These are phyloP conservation scores for Thalia dealbata DNA, from an alignment of 176 grass and related monocot species.

Conservation along the genomic window DNA sequence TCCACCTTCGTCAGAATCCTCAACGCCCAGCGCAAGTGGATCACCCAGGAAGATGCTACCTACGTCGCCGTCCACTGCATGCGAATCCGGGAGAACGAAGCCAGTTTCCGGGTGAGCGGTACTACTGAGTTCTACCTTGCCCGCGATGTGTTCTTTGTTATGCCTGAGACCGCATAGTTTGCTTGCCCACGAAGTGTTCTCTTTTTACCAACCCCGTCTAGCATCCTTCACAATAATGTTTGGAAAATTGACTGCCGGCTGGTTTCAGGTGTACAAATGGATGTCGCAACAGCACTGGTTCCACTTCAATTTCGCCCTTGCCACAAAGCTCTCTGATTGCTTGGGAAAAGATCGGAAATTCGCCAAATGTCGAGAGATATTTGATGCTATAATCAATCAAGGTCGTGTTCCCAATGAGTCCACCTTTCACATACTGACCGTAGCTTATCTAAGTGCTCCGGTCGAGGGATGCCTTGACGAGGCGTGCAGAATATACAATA, in stretches of 20 bases:
- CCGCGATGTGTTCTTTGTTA: slow-evolving; percentile 24
- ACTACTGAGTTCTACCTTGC: background rate
- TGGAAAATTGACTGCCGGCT: slow-evolving; percentile 6
- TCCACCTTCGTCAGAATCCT: slow-evolving; percentile 87
- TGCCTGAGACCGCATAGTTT: background rate
- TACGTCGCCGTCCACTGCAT: slow-evolving; percentile 79
- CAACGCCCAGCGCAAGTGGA: slow-evolving; percentile 93
- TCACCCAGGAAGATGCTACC: slow-evolving; percentile 78
- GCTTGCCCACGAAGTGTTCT: slow-evolving; percentile 4
- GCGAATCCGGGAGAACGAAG: slow-evolving; percentile 80
- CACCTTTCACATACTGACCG: slow-evolving; percentile 78
- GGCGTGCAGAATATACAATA: slow-evolving; percentile 80
- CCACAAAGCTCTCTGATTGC: slow-evolving; percentile 66
- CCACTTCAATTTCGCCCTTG: slow-evolving; percentile 69
- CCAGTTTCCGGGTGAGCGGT: slow-evolving; percentile 62
- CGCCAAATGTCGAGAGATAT: slow-evolving; percentile 67
- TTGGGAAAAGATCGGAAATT: slow-evolving; percentile 82
- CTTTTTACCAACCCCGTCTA: background rate
- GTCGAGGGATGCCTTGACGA: slow-evolving; percentile 49
- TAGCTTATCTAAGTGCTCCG: slow-evolving; percentile 65
- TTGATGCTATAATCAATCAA: slow-evolving; percentile 61
- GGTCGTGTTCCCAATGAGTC: slow-evolving; percentile 74
- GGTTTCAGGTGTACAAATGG: slow-evolving; percentile 85
- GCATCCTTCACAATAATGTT: background rate
- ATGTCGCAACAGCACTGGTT: slow-evolving; percentile 88